Evolutionary conservation across 768 basidiomycete genomes (phyloP).

Genomic region (Xanthoconium purpureum): DNA sequence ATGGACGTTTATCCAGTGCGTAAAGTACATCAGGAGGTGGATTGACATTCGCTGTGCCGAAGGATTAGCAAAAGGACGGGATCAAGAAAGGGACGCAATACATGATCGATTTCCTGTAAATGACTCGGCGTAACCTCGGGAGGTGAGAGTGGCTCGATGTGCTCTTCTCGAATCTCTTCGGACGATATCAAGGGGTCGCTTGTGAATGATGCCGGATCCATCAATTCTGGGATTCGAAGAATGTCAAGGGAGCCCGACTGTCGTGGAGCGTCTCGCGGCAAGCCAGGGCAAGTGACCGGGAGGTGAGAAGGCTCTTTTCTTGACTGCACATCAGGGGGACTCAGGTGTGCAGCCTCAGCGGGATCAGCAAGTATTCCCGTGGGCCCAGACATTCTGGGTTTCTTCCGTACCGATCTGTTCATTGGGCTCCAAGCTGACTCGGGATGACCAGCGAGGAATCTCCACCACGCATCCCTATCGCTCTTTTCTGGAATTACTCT

Average conservation of each 20-base stretch:
- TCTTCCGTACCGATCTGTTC: constrained; percentile 13
- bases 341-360: neutral
- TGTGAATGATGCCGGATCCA: neutral
- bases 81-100: constrained; percentile 30
- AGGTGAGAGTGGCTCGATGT: constrained; percentile 26
- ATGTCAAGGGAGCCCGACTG: neutral
- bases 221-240: neutral
- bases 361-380: constrained; percentile 40
- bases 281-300: neutral
- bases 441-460: constrained; percentile 66
- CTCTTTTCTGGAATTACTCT: constrained; percentile 64
- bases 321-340: neutral
- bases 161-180: neutral
- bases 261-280: neutral
- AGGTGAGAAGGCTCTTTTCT: neutral
- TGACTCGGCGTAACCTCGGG: constrained; percentile 60
- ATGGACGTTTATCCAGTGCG: constrained; percentile 72
- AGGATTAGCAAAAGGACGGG: constrained; percentile 6
- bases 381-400: constrained; percentile 10
- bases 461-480: constrained; percentile 79
- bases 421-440: constrained; percentile 61
- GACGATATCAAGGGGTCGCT: neutral
- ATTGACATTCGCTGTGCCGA: constrained; percentile 56
- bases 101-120: constrained; percentile 64
- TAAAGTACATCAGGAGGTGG: constrained; percentile 81